Conservation (phyloP, 495 filamentous ascomycete genomes). For the Peziza echinospora region DNA sequence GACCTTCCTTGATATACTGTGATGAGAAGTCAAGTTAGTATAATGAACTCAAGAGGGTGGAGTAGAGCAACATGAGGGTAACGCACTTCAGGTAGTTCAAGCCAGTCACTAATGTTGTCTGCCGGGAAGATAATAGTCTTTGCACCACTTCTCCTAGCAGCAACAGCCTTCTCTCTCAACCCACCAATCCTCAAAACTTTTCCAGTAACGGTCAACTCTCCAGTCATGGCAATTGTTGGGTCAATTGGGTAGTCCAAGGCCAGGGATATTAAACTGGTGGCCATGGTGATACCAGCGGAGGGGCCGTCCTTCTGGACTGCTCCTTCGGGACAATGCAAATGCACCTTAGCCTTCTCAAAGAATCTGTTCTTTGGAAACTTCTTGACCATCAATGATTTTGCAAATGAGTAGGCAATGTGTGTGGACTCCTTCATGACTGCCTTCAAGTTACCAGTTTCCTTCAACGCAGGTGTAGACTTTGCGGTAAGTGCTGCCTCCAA, state of each 20-base stretch:
- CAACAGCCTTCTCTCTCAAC: conserved; percentile 95
- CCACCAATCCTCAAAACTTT: conserved; percentile 95
- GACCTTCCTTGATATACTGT: conserved; percentile 90
- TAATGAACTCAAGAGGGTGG: not conserved
- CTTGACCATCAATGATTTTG: conserved; percentile 68
- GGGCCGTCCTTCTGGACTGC: conserved; percentile 94
- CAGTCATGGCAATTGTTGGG: conserved; percentile 91
- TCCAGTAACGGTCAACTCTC: conserved; percentile 90
- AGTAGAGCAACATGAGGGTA: conserved; percentile 3
- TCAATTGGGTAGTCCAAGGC: conserved; percentile 58
- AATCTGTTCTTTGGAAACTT: conserved; percentile 76
- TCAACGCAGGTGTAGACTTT: conserved; percentile 51
- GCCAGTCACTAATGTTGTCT: conserved; percentile 91
- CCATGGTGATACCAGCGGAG: conserved; percentile 92
- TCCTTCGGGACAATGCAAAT: conserved; percentile 93
- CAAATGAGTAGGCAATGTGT: conserved; percentile 82
- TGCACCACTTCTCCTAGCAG: conserved; percentile 77
- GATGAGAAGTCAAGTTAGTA: not conserved
- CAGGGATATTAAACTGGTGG: conserved; percentile 68
- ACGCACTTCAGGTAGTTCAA: conserved; percentile 88
- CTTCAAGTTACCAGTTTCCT: conserved; percentile 86
- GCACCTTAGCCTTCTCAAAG: conserved; percentile 88
- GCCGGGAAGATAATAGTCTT: conserved; percentile 87
- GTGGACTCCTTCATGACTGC: conserved; percentile 97
- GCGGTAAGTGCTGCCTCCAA: conserved; percentile 56